A percentile compares a stretch with the other conserved stretches of the same genome.
Conservation (phyloP, 208 protist species). For the Leptomonas seymouri region DNA sequence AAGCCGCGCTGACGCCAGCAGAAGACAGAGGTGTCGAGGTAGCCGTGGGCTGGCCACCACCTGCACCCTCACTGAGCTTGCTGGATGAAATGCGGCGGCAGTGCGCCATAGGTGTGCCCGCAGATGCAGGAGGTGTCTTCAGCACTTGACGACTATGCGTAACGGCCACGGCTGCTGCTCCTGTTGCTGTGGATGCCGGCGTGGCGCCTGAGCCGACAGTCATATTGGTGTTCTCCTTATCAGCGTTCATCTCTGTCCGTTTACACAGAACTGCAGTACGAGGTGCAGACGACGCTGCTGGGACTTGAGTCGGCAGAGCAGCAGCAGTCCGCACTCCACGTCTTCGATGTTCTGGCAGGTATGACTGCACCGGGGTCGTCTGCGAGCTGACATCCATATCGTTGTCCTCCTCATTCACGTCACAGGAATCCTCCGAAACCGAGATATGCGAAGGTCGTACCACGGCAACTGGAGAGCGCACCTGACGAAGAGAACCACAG, state of each 20-base stretch:
- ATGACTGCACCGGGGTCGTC: constrained; percentile 25
- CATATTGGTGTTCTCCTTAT: constrained; percentile 19
- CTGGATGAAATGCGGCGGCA: constrained; percentile 2
- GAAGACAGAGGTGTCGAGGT: no score
- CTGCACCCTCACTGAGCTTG: neutral
- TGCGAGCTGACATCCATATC: constrained; percentile 24
- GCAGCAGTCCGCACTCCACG: neutral
- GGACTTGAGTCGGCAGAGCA: neutral
- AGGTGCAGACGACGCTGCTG: neutral
- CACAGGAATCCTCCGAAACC: neutral
- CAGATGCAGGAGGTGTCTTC: neutral
- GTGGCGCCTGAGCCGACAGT: neutral
- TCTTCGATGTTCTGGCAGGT: constrained; percentile 13
- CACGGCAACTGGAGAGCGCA: neutral
- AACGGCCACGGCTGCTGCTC: neutral
- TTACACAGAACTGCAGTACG: neutral
- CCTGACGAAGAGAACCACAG: neutral
- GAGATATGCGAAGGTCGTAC: neutral
- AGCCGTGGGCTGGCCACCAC: neutral
- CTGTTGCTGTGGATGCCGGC: neutral
- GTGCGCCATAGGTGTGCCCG: constrained; percentile 1
- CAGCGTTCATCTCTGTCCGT: neutral
- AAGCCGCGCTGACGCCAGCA: neutral
- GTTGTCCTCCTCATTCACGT: neutral
- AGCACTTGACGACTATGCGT: neutral